These are phyloP conservation scores for Lumnitzera racemosa DNA, from an alignment of 345 rosid species.

Conservation along the genomic window DNA sequence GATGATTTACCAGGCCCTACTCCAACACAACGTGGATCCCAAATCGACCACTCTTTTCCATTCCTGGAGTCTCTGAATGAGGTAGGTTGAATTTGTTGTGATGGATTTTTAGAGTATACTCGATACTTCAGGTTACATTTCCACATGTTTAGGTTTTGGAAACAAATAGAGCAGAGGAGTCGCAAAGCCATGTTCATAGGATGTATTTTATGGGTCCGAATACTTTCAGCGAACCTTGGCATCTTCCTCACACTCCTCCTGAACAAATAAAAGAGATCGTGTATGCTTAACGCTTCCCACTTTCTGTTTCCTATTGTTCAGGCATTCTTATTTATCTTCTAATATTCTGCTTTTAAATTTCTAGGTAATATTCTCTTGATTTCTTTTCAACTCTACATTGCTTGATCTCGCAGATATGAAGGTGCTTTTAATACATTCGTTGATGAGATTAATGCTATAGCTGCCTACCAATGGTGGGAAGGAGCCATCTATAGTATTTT, in stretches of 20 bases:
- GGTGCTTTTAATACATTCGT: slow-evolving; percentile 90
- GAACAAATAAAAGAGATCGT: slow-evolving; percentile 94
- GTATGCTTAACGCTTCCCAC: slow-evolving; percentile 34
- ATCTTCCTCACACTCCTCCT: slow-evolving; percentile 91
- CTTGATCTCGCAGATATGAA: slow-evolving; percentile 63
- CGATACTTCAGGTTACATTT: background rate
- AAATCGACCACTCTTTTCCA: slow-evolving; percentile 91
- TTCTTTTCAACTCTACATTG: slow-evolving; percentile 5
- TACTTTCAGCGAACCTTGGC: slow-evolving; percentile 96
- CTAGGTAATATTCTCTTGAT: background rate
- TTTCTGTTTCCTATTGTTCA: slow-evolving; percentile 9
- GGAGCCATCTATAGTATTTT: slow-evolving; percentile 87
- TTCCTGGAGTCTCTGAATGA: slow-evolving; percentile 96
- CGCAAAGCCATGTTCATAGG: slow-evolving; percentile 93
- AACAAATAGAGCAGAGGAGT: slow-evolving; percentile 96
- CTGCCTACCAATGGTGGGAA: slow-evolving; percentile 99
- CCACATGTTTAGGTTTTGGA: slow-evolving; percentile 68
- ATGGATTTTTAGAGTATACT: slow-evolving; percentile 4
- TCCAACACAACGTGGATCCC: slow-evolving; percentile 90
- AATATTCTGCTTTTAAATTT: background rate
- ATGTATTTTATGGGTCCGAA: slow-evolving; percentile 98
- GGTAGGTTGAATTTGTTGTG: slow-evolving; percentile 38
- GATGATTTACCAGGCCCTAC: slow-evolving; percentile 92
- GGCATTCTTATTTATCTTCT: background rate
- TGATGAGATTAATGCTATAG: slow-evolving; percentile 91